A percentile compares a stretch with the other conserved stretches of the same genome.
Evolutionary conservation across 495 filamentous ascomycete genomes (phyloP).

Genomic region (Cairneyella variabilis): DNA sequence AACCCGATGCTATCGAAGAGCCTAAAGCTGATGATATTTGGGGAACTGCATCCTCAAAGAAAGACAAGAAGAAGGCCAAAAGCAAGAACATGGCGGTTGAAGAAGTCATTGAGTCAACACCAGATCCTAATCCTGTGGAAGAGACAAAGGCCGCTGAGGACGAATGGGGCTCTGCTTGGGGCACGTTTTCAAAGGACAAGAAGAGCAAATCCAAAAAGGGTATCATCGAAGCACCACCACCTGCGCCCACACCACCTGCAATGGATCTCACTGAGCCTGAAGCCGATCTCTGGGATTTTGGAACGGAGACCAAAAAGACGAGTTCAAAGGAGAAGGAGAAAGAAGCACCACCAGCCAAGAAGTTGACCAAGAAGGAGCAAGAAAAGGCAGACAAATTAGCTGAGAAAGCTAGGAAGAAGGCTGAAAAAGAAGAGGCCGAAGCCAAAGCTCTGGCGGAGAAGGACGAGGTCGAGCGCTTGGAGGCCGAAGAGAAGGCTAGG

Average conservation of each 20-base stretch:
- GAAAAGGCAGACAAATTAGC: constrained; percentile 18
- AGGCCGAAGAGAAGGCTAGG: constrained; percentile 14
- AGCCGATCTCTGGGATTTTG: constrained; percentile 23
- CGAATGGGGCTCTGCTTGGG: constrained; percentile 33
- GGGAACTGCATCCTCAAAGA: constrained; percentile 33
- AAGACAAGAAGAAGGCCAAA: constrained; percentile 38
- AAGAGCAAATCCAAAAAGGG: constrained; percentile 30
- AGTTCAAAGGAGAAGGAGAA: constrained; percentile 11
- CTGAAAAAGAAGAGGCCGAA: constrained; percentile 23
- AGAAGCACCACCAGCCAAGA: constrained; percentile 13
- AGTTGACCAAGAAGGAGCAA: constrained; percentile 23
- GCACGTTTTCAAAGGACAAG: constrained; percentile 33
- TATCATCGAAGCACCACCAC: constrained; percentile 25
- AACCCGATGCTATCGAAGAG: constrained; percentile 43
- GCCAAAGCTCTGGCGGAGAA: constrained; percentile 12
- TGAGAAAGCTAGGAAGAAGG: constrained; percentile 18
- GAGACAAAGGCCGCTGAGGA: constrained; percentile 35
- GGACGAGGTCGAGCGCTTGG: constrained; percentile 5
- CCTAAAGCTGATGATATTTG: constrained; percentile 39
- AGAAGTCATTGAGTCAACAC: constrained; percentile 33
- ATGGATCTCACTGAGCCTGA: constrained; percentile 33
- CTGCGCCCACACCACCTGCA: constrained; percentile 37
- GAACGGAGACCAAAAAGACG: constrained; percentile 15
- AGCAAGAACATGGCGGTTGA: constrained; percentile 37
- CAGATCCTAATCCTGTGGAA: constrained; percentile 36